phyloP scores from a whole-genome alignment of 768 basidiomycete species.

The Collybia sp. region DNA sequence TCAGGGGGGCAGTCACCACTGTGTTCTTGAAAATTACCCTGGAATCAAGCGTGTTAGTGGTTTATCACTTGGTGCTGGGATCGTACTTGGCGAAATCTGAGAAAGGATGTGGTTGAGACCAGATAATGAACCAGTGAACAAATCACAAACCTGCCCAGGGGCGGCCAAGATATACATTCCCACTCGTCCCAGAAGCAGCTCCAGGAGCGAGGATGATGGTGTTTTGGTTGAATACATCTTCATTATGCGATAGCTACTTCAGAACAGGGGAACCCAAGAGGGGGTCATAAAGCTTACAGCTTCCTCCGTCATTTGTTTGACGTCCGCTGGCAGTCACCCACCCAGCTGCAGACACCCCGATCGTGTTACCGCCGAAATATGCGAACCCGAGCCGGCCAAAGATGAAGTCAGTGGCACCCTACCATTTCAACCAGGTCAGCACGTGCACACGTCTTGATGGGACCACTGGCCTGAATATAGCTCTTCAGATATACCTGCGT shows the following conservation, averaged over 20 bases:
- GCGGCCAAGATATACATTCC: constrained; percentile 37
- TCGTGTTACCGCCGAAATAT: constrained; percentile 46
- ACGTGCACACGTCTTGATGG: too few species aligned
- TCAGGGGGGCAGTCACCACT: constrained; percentile 31
- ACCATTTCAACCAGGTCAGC: too few species aligned
- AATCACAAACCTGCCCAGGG: constrained; percentile 39
- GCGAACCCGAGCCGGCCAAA: constrained; percentile 40
- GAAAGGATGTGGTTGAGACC: neutral
- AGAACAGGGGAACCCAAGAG: neutral
- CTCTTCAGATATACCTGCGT: constrained; percentile 43
- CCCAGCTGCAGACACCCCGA: constrained; percentile 37
- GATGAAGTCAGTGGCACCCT: constrained; percentile 49
- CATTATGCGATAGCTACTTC: neutral
- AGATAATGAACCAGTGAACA: neutral
- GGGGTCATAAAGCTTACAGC: constrained; percentile 31
- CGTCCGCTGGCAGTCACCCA: constrained; percentile 47
- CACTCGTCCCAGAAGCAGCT: constrained; percentile 29
- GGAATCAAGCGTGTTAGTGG: neutral
- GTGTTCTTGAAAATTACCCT: constrained; percentile 49
- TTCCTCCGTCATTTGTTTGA: constrained; percentile 35
- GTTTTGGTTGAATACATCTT: constrained; percentile 42
- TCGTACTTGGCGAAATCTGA: constrained; percentile 39
- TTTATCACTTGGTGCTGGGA: neutral
- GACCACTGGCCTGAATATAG: constrained; percentile 41
- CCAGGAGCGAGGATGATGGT: constrained; percentile 35